Evolutionary conservation across 2,329 filamentous ascomycete species (phyloP).

Genomic region (Pseudogymnoascus sp.): DNA sequence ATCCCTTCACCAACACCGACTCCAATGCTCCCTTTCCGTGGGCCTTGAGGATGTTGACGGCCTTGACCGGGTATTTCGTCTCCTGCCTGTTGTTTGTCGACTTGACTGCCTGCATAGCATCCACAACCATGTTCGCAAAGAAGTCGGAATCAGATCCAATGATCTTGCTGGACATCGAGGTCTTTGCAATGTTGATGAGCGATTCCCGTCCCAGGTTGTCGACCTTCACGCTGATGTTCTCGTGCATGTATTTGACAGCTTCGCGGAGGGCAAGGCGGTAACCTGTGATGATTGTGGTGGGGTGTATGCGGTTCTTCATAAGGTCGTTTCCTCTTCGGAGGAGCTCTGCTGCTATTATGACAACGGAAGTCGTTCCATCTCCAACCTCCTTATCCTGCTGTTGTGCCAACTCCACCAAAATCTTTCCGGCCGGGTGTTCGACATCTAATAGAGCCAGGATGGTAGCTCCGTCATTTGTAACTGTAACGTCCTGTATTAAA

Average conservation of each 20-base stretch:
- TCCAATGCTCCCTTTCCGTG: slow-evolving; percentile 89
- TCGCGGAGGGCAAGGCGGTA: slow-evolving; percentile 93
- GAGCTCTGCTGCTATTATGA: slow-evolving; percentile 93
- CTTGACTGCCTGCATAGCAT: slow-evolving; percentile 93
- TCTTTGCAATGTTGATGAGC: slow-evolving; percentile 91
- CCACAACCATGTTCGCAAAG: slow-evolving; percentile 94
- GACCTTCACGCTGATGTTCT: slow-evolving; percentile 95
- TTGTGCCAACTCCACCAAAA: slow-evolving; percentile 92
- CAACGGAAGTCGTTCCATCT: slow-evolving; percentile 95
- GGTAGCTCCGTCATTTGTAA: slow-evolving; percentile 97
- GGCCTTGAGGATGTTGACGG: slow-evolving; percentile 96
- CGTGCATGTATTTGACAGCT: slow-evolving; percentile 97
- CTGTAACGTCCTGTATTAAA: slow-evolving; percentile 75
- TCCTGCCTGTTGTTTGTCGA: slow-evolving; percentile 84
- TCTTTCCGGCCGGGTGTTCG: slow-evolving; percentile 97
- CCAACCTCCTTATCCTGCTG: slow-evolving; percentile 99
- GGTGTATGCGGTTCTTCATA: slow-evolving; percentile 99
- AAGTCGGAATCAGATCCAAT: slow-evolving; percentile 94
- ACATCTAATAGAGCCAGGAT: slow-evolving; percentile 93
- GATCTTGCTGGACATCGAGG: slow-evolving; percentile 99
- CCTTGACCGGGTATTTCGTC: slow-evolving; percentile 96
- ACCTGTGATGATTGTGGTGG: slow-evolving; percentile 97
- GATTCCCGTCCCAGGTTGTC: slow-evolving; percentile 85
- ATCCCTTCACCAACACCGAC: slow-evolving; percentile 87
- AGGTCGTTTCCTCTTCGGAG: slow-evolving; percentile 91